Conservation (phyloP, 108 stramenopile species). For the Pseudonitzschia multistriata region DNA sequence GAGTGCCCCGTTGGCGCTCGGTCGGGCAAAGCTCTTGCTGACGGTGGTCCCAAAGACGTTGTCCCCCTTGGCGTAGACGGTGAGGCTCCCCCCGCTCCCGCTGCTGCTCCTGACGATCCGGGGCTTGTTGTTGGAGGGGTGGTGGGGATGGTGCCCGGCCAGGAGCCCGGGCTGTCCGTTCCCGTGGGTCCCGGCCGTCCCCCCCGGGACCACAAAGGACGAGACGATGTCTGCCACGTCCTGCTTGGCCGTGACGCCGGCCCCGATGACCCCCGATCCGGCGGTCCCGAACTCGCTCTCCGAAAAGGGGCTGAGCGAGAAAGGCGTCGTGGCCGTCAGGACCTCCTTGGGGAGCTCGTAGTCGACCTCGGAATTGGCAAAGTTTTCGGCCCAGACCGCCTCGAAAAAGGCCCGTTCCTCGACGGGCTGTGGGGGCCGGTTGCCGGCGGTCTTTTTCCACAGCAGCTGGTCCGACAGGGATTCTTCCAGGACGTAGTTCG, state of each 20-base stretch:
- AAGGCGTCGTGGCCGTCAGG: conserved; percentile 75
- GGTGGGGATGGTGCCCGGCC: conserved; percentile 31
- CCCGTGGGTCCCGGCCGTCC: neutral
- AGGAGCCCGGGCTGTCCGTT: conserved; percentile 11
- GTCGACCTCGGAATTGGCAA: conserved; percentile 78
- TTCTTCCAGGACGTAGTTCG: conserved; percentile 91
- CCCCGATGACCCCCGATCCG: conserved; percentile 4
- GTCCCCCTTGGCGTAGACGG: conserved; percentile 65
- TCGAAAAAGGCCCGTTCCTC: conserved; percentile 91
- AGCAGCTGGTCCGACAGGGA: conserved; percentile 74
- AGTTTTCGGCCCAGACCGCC: conserved; percentile 87
- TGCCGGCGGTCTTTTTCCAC: conserved; percentile 91
- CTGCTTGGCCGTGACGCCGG: conserved; percentile 18
- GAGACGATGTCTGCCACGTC: conserved; percentile 65
- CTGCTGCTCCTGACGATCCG: conserved; percentile 30
- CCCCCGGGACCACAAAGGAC: conserved; percentile 38
- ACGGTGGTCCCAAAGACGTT: conserved; percentile 90
- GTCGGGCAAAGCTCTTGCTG: conserved; percentile 71
- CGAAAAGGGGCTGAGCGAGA: conserved; percentile 72
- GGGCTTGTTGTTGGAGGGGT: conserved; percentile 20
- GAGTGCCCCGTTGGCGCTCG: conserved; percentile 46
- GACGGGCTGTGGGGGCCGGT: conserved; percentile 90
- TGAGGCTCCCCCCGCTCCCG: conserved; percentile 53
- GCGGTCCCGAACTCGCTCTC: conserved; percentile 50
- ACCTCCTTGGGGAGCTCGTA: conserved; percentile 77